These are phyloP conservation scores for Aspergillus leporis DNA, from an alignment of 495 filamentous ascomycete species.

Conservation along the genomic window DNA sequence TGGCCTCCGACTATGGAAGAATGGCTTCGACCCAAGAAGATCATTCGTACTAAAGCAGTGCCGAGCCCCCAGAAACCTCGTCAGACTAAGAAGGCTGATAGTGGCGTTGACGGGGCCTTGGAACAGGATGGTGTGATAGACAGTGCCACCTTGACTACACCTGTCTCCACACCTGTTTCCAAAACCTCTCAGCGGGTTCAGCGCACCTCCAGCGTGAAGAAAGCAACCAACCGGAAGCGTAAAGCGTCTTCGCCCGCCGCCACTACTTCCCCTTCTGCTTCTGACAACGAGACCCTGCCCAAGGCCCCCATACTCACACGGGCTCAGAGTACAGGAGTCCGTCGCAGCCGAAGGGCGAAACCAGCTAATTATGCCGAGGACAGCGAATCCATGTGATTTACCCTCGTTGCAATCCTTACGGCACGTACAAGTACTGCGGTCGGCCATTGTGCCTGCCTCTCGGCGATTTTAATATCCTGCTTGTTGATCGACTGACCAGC, in stretches of 20 bases:
- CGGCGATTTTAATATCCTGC: too few species aligned
- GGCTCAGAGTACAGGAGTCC: slow-evolving; percentile 16
- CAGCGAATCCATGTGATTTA: slow-evolving; percentile 22
- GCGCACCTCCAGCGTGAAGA: slow-evolving; percentile 26
- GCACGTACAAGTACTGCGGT: too few species aligned
- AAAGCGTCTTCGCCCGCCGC: slow-evolving; percentile 30
- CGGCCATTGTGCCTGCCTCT: too few species aligned
- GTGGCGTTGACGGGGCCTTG: background rate
- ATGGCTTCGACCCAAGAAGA: slow-evolving; percentile 83
- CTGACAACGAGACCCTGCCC: slow-evolving; percentile 26
- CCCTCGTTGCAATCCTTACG: background rate
- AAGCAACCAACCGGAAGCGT: slow-evolving; percentile 34
- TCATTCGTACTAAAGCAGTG: slow-evolving; percentile 57
- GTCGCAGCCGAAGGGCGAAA: slow-evolving; percentile 41
- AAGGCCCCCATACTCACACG: slow-evolving; percentile 14
- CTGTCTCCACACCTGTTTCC: slow-evolving; percentile 14
- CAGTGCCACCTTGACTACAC: slow-evolving; percentile 17
- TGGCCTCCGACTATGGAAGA: slow-evolving; percentile 90
- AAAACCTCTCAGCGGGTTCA: slow-evolving; percentile 19
- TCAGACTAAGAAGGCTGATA: slow-evolving; percentile 26
- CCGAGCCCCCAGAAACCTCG: slow-evolving; percentile 25
- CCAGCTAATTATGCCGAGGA: slow-evolving; percentile 52
- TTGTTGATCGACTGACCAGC: too few species aligned
- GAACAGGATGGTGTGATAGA: slow-evolving; percentile 7
- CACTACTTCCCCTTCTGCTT: slow-evolving; percentile 25